Percentiles rank a stretch among this genome's conserved stretches.
Evolutionary conservation across 768 basidiomycete genomes (phyloP).

Genomic region (Coprinopsis sp.): DNA sequence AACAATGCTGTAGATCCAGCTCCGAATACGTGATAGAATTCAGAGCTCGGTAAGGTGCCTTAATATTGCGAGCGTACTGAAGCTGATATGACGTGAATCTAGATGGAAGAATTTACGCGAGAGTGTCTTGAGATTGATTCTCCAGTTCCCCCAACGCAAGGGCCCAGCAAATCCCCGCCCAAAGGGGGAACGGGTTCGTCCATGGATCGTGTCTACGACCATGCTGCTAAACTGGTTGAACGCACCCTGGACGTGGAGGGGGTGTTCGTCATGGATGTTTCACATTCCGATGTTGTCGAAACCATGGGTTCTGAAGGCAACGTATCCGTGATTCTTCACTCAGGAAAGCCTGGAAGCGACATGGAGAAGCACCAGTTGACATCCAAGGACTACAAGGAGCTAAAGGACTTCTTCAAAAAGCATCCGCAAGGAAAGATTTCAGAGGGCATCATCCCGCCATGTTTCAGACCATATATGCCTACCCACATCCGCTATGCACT

Average conservation of each 20-base stretch:
- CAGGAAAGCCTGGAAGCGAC: constrained; percentile 52
- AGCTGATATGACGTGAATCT: not conserved
- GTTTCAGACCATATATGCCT: constrained; percentile 80
- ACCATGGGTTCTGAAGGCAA: constrained; percentile 55
- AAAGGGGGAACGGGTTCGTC: constrained; percentile 31
- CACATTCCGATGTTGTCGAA: constrained; percentile 84
- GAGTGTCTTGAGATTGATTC: constrained; percentile 91
- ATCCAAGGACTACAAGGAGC: constrained; percentile 65
- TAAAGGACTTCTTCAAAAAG: constrained; percentile 73
- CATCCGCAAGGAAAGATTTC: constrained; percentile 84
- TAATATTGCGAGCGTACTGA: not conserved
- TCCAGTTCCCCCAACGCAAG: constrained; percentile 35
- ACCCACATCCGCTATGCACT: constrained; percentile 81
- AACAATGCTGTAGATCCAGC: constrained; percentile 67
- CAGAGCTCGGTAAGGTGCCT: constrained; percentile 68
- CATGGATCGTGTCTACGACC: constrained; percentile 89
- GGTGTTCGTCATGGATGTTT: constrained; percentile 88
- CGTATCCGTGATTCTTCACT: constrained; percentile 67
- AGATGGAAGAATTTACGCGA: constrained; percentile 95
- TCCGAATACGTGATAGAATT: constrained; percentile 85
- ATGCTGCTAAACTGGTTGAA: constrained; percentile 85
- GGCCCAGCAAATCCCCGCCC: no score
- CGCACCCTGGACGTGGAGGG: constrained; percentile 90
- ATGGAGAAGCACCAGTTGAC: constrained; percentile 54
- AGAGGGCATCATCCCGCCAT: constrained; percentile 81